A percentile compares a stretch with the other conserved stretches of the same genome.
Conservation (phyloP, 768 basidiomycete genomes). For the Suillus cothurnatus region DNA sequence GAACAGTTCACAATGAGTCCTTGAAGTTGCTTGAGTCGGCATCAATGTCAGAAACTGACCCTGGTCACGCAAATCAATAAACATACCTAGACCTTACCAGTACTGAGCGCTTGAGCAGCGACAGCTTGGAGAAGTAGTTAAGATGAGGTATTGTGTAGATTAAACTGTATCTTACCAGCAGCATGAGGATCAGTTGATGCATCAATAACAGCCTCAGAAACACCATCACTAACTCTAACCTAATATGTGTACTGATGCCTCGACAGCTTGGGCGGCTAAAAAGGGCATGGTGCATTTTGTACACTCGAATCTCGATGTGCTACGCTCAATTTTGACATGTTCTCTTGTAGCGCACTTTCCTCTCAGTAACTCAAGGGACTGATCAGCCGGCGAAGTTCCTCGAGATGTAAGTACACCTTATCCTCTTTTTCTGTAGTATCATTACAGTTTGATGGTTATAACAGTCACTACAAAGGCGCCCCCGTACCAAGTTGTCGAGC, state of each 20-base stretch:
- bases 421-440: neutral
- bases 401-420: conserved; percentile 60
- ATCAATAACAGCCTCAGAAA: conserved; percentile 66
- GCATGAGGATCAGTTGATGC: conserved; percentile 72
- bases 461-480: conserved; percentile 82
- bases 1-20: no score
- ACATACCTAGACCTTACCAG: no score
- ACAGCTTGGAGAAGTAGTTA: conserved; percentile 51
- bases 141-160: neutral
- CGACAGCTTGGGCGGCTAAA: conserved; percentile 74
- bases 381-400: conserved; percentile 85
- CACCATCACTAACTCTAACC: conserved; percentile 58
- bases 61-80: no score
- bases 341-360: conserved; percentile 65
- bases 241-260: conserved; percentile 8
- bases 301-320: neutral
- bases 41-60: no score
- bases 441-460: conserved; percentile 1
- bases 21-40: no score
- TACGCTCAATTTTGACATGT: neutral
- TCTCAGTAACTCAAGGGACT: conserved; percentile 38
- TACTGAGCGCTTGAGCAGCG: no score
- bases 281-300: conserved; percentile 71
- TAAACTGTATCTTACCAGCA: conserved; percentile 49
- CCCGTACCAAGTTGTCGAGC: conserved; percentile 57